Evolutionary conservation across 257 asterid genomes (phyloP), one percentile per base, ranked within the genome.

Genomic region (Penstemon davidsonii): DNA sequence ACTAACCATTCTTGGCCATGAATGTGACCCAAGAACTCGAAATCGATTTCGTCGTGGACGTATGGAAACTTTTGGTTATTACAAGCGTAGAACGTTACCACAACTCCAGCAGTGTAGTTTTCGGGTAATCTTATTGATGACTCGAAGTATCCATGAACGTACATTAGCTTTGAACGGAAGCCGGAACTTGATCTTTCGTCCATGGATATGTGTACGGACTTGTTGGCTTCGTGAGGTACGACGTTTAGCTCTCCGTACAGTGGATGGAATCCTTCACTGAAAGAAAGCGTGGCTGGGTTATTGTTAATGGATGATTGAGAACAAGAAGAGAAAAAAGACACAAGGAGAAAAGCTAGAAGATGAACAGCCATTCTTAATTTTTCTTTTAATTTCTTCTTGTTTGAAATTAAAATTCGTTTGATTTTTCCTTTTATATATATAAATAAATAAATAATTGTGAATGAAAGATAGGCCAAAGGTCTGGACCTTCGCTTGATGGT

Each of bases 1-100:
- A 83, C 49, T 1, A 46, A 2, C 84, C 83, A 83, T 8, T 75
- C 62, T 11, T 65, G 60, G 12, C 79, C 81, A 12, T 38, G 49
- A 19, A 43, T 43, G 73, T 71, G 87, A 1, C 81, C 87, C 47
- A 82, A 64, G 61, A 79, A 79, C 84, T 82, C 83, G 51, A 79
- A 67, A 9, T 82, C 87, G 36, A 76, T 71, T 59, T 77, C 84
- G 69, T 82, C 87, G 56, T 57, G 87, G 62, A 6, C 33, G 60
- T 52, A 15, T 0, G 78, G 86, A 40, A 71, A 79, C 52, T 66
- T 72, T 5, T 60, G 78, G 11, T 66, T 55, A 54, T 82, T 82
- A 64, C 60, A 43, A 7, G 71, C 36, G 81, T 82, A 79, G 68
- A 74, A 82, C 8, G 83, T 67, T 25, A 79, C 83, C 2, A 82